Percentiles rank a stretch among this genome's conserved stretches.
phyloP scores from a whole-genome alignment of 306 rosid genomes.

The Herpetospermum pedunculosum region DNA sequence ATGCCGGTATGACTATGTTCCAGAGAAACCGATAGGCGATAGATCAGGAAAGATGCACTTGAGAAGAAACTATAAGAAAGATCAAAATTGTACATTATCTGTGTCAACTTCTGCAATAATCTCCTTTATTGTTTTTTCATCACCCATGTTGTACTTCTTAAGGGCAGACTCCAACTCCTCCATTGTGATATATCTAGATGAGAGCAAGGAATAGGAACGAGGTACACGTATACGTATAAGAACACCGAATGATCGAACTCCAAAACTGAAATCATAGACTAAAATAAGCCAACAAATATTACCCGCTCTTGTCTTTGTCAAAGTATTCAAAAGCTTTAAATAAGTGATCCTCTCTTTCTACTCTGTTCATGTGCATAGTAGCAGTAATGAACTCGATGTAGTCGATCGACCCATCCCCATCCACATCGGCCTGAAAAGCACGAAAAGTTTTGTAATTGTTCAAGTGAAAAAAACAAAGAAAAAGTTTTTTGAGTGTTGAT shows the following conservation, averaged over 20 bases:
- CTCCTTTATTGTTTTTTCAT: slow-evolving; percentile 82
- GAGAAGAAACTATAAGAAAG: not conserved
- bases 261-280: not conserved
- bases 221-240: not conserved
- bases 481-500: not conserved
- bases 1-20: not conserved
- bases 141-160: slow-evolving; percentile 86
- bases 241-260: not conserved
- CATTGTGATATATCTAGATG: slow-evolving; percentile 61
- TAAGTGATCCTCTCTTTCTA: slow-evolving; percentile 90
- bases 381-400: slow-evolving; percentile 92
- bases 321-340: slow-evolving; percentile 87
- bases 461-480: not conserved
- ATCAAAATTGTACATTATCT: slow-evolving; percentile 44
- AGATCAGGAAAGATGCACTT: not conserved
- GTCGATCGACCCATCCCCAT: slow-evolving; percentile 88
- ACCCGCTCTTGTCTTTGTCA: slow-evolving; percentile 94
- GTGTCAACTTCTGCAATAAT: slow-evolving; percentile 94
- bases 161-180: slow-evolving; percentile 87
- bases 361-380: slow-evolving; percentile 90
- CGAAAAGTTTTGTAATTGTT: not conserved
- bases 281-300: not conserved
- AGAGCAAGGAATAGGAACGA: slow-evolving; percentile 13
- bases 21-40: not conserved
- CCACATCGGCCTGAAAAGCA: slow-evolving; percentile 79